Evolutionary conservation across 2,329 filamentous ascomycete species (phyloP), one percentile per base, ranked within the genome.

Genomic region (Xylariaceae sp.): DNA sequence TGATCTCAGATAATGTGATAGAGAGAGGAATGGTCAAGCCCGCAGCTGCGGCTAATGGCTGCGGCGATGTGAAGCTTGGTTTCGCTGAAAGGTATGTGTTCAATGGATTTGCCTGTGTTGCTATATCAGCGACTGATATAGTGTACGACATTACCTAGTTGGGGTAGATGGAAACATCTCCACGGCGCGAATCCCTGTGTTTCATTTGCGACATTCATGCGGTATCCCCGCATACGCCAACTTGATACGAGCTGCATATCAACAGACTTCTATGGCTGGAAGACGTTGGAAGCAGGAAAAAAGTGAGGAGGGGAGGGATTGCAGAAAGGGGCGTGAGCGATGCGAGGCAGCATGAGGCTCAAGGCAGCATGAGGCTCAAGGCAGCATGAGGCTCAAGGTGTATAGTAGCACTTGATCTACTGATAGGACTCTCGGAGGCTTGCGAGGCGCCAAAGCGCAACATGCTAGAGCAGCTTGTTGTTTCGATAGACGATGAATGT

Each of bases 1-100:
- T 90, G 68, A 99, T 95, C 61, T 97, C 90, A 43, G 94, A 97
- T 46, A 99, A 71, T 0, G 94, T 97, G 61, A 99, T 97, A 67
- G 96, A 93, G 41, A 99, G 77, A n/a, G 94, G 94, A 64, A 99
- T 99, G 2, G 94, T 99, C 60, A 99, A 79, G 33, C 93, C 90
- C 40, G 91, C 93, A 50, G 90, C 86, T 42, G 94, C 94, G 44
- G 94, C 94, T 54, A 99, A 75, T 4, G 94, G 94, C 69, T 93
- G 85, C 41, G 94, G 94, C 42, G 92, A 97, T 31, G 93, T 93
- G 72, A 97, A 99, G 47, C 83, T 83, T 41, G 94, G 92, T 69
- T 95, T 93, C 31, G 91, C 95, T 51, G 87, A 89, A 52, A 99
- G 81, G 68, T 95, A 97, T 43, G 94, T 99, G 72, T 97, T 97